Evolutionary conservation across 257 asterid genomes (phyloP).

Genomic region (Scutellaria galericulata): DNA sequence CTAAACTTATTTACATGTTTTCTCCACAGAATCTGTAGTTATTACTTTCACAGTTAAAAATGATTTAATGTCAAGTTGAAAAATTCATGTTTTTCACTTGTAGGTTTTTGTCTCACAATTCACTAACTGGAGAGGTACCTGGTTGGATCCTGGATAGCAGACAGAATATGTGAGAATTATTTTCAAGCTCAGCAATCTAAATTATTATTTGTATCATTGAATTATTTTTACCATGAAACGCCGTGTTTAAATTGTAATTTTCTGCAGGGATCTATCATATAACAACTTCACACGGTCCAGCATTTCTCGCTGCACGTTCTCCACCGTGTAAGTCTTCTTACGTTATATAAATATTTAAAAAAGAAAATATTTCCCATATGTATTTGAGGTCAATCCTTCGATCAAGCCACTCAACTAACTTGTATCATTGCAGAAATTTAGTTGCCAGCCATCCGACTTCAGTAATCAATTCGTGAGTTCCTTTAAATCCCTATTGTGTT

Average conservation of each 20-base stretch:
- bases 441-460: constrained; percentile 71
- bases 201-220: neutral
- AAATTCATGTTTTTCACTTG: constrained; percentile 31
- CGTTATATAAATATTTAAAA: neutral
- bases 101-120: constrained; percentile 77
- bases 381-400: neutral
- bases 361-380: neutral
- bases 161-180: constrained; percentile 53
- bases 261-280: constrained; percentile 89
- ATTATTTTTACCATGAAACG: neutral
- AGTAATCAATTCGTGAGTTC: constrained; percentile 63
- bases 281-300: constrained; percentile 65
- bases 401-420: constrained; percentile 21
- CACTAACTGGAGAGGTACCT: constrained; percentile 73
- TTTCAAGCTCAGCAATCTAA: constrained; percentile 8
- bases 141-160: constrained; percentile 52
- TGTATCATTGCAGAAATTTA: constrained; percentile 91
- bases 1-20: neutral
- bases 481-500: constrained; percentile 7
- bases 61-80: too few relatives aligned
- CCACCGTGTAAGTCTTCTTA: constrained; percentile 55
- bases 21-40: too few relatives aligned
- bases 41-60: neutral
- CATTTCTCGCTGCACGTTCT: constrained; percentile 45
- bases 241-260: neutral